Conservation (phyloP, 2,329 filamentous ascomycete species). For the Talaromyces islandicus region DNA sequence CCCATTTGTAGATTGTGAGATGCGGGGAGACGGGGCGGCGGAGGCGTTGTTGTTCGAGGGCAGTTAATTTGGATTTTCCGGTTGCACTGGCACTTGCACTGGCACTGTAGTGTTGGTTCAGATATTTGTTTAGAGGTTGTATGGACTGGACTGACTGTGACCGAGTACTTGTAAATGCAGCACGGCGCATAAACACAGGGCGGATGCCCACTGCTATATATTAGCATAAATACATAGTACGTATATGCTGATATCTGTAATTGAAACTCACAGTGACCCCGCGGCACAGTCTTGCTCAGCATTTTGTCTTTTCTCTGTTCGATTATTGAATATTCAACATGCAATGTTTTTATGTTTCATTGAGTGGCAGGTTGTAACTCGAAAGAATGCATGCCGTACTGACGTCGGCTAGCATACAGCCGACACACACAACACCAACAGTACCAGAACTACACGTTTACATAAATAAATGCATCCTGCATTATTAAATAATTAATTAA, state of each 20-base stretch:
- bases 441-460: too few species aligned
- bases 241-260: not conserved
- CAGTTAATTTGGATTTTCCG: too few species aligned
- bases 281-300: not conserved
- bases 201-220: not conserved
- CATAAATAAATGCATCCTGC: not conserved
- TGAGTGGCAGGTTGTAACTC: too few species aligned
- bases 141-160: too few species aligned
- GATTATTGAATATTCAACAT: not conserved
- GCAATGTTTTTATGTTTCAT: not conserved
- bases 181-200: not conserved
- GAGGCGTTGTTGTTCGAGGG: constrained; percentile 72
- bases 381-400: not conserved
- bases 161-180: too few species aligned
- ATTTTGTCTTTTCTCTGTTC: not conserved
- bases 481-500: not conserved
- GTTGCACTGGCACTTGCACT: too few species aligned
- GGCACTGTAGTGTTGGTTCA: too few species aligned
- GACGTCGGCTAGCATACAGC: constrained; percentile 7
- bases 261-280: not conserved
- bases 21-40: constrained; percentile 79
- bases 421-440: not conserved
- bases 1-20: constrained; percentile 75
- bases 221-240: not conserved
- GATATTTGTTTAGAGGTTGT: too few species aligned